phyloP scores from a whole-genome alignment of 1,284 basidiomycete species.

The Fistulinella cinereoalba region DNA sequence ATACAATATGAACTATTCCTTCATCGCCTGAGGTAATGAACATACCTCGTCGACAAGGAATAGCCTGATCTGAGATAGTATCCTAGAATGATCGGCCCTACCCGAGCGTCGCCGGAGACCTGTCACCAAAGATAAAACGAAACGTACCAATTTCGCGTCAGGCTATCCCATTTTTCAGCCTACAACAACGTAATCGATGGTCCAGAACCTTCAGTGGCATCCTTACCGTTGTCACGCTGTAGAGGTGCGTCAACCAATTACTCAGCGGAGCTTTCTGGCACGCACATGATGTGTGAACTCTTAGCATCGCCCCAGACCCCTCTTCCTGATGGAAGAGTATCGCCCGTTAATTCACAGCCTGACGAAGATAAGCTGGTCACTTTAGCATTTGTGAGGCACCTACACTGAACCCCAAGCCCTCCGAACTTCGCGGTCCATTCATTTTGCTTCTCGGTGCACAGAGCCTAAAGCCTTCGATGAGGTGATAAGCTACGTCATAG shows the following conservation, averaged over 20 bases:
- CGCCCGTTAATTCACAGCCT: constrained; percentile 92
- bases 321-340: constrained; percentile 65
- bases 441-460: constrained; percentile 80
- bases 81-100: constrained; percentile 63
- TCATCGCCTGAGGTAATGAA: background rate
- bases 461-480: constrained; percentile 50
- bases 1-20: background rate
- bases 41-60: constrained; percentile 90
- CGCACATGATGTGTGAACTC: constrained; percentile 73
- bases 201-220: background rate
- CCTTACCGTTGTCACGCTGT: constrained; percentile 73
- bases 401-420: constrained; percentile 72
- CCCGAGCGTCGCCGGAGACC: constrained; percentile 6
- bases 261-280: constrained; percentile 2
- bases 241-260: constrained; percentile 5
- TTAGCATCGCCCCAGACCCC: constrained; percentile 71
- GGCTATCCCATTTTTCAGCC: constrained; percentile 94
- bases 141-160: constrained; percentile 80
- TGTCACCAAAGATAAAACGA: background rate
- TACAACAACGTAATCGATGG: constrained; percentile 33
- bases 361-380: background rate
- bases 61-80: constrained; percentile 68
- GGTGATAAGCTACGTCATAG: background rate
- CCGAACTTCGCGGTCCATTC: constrained; percentile 87
- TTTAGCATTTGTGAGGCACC: constrained; percentile 14